phyloP scores from a whole-genome alignment of 352 stramenopile species.

The Pythium insidiosum region DNA sequence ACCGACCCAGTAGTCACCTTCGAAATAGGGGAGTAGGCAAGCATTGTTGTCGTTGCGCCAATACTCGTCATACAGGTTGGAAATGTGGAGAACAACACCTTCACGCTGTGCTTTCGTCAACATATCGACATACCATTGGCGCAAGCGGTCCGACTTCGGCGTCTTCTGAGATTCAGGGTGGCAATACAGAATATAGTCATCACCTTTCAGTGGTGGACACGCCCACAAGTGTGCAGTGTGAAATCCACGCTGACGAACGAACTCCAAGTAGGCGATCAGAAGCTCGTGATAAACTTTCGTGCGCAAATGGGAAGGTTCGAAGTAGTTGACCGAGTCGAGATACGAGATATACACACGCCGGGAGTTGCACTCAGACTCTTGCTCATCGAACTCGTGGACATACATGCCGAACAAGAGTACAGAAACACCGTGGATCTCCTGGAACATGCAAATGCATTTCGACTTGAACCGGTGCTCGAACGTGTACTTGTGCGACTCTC shows the following conservation, averaged over 20 bases:
- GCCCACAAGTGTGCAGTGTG: constrained; percentile 99
- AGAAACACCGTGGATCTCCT: constrained; percentile 99
- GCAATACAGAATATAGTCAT: constrained; percentile 99
- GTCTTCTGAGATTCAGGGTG: constrained; percentile 99
- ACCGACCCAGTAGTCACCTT: constrained; percentile 85
- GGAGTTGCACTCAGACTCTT: constrained; percentile 93
- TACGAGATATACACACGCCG: constrained; percentile 98
- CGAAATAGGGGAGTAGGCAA: constrained; percentile 79
- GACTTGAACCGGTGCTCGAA: constrained; percentile 90
- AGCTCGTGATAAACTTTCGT: constrained; percentile 99
- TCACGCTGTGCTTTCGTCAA: constrained; percentile 79
- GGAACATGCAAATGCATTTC: constrained; percentile 99
- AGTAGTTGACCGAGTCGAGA: constrained; percentile 99
- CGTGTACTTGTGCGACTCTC: constrained; percentile 85
- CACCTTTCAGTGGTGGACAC: constrained; percentile 97
- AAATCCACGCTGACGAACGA: constrained; percentile 96
- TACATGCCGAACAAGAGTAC: constrained; percentile 99
- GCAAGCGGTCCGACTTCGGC: constrained; percentile 96
- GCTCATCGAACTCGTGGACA: constrained; percentile 99
- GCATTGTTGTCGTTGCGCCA: constrained; percentile 86
- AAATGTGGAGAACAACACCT: constrained; percentile 91
- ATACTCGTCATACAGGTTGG: constrained; percentile 95
- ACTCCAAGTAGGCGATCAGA: constrained; percentile 97
- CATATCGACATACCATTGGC: constrained; percentile 93
- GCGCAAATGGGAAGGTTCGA: constrained; percentile 93